A percentile compares a stretch with the other conserved stretches of the same genome.
phyloP scores from a whole-genome alignment of 192 early-diverging fungal species.

The Backusella macrospora region DNA sequence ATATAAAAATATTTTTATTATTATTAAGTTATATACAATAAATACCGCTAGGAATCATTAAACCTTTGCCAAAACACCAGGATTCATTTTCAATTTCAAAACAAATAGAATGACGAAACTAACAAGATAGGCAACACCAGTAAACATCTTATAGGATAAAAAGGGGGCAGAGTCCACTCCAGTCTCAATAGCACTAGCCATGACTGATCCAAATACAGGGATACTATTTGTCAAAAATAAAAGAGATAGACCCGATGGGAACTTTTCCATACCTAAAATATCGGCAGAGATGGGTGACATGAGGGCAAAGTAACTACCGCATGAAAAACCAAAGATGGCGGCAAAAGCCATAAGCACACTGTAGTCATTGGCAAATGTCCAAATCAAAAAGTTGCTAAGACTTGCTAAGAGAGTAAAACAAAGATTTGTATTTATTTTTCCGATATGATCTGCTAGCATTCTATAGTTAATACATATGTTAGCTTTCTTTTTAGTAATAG shows the following conservation, averaged over 20 bases:
- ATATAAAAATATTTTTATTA: no score
- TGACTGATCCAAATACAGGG: constrained; percentile 35
- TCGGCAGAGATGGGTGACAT: constrained; percentile 35
- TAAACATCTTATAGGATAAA: constrained; percentile 49
- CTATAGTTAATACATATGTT: background rate
- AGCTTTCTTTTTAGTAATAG: background rate
- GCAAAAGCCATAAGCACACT: constrained; percentile 34
- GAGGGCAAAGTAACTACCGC: constrained; percentile 41
- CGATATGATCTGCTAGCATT: constrained; percentile 33
- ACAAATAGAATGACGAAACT: background rate
- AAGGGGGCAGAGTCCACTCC: constrained; percentile 28
- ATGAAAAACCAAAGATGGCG: constrained; percentile 36
- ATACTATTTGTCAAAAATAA: constrained; percentile 32
- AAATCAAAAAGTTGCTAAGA: constrained; percentile 31
- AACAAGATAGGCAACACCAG: constrained; percentile 22
- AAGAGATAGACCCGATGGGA: constrained; percentile 29
- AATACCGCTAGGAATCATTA: background rate
- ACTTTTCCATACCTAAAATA: constrained; percentile 30
- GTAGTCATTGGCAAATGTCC: constrained; percentile 38
- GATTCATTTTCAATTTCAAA: constrained; percentile 6
- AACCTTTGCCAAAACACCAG: background rate
- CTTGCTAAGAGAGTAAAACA: constrained; percentile 31
- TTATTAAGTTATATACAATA: no score
- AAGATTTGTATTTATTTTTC: constrained; percentile 32
- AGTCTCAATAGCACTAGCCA: constrained; percentile 37